These are phyloP conservation scores for Xylariaceae sp. DNA, from an alignment of 2,329 filamentous ascomycete genomes.

Conservation along the genomic window DNA sequence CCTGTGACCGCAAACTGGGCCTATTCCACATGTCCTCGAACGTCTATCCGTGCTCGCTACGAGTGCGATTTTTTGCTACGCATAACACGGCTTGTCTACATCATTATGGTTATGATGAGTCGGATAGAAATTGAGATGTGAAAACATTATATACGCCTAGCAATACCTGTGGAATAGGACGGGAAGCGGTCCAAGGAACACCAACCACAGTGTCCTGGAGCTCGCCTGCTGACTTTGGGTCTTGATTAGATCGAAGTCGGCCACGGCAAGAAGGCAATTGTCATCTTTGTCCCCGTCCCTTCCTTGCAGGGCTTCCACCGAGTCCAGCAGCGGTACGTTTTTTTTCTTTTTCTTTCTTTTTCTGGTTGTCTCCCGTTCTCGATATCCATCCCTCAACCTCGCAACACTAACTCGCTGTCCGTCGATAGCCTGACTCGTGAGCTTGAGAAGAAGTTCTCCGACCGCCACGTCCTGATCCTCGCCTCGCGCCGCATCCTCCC, in stretches of 20 bases:
- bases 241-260: slow-evolving; percentile 95
- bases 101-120: slow-evolving; percentile 19
- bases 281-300: slow-evolving; percentile 99
- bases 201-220: slow-evolving; percentile 59
- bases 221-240: slow-evolving; percentile 75
- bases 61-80: slow-evolving; percentile 24
- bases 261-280: slow-evolving; percentile 99
- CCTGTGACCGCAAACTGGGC: slow-evolving; percentile 29
- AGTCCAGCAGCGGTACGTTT: slow-evolving; percentile 95
- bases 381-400: not conserved
- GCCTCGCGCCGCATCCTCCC: slow-evolving; percentile 98
- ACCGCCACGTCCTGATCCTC: slow-evolving; percentile 99
- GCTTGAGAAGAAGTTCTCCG: slow-evolving; percentile 99
- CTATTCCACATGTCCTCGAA: slow-evolving; percentile 31
- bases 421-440: slow-evolving; percentile 87
- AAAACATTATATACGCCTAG: slow-evolving; percentile 30
- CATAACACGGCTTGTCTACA: slow-evolving; percentile 24
- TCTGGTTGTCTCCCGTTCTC: no score
- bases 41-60: slow-evolving; percentile 13
- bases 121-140: slow-evolving; percentile 15
- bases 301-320: slow-evolving; percentile 98
- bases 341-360: not conserved
- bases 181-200: slow-evolving; percentile 74
- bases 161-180: slow-evolving; percentile 63
- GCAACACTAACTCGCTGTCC: slow-evolving; percentile 28